Base-by-base conservation (phyloP, 805 yeast genomes). In the Saccharomycopsis malanga region DNA sequence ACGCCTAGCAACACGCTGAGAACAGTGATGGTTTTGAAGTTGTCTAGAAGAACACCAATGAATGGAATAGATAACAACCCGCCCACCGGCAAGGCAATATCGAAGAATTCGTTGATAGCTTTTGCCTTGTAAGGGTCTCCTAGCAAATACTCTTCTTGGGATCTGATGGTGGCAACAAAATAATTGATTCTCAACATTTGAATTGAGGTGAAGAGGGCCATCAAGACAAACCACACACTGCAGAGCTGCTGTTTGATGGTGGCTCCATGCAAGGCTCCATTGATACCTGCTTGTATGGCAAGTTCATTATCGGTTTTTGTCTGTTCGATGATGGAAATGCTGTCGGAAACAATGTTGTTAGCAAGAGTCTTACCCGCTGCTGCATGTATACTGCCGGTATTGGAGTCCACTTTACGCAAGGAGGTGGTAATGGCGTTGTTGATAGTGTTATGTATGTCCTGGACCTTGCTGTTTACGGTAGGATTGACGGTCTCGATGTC, bases 131-230 rank as follows among this genome's bases (percentile, higher is more conserved):
- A 61, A 6, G 66, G 66, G 54, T 69, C 68, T 10, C 75, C 76
- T 46, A 87, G 70, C 52, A 88, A 72, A 59, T 70, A 91, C 22
- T 72, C 73, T 69, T 87, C 94, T 66, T 89, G 97, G 0, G 95
- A 69, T 58, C 79, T 76, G 30, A 89, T 70, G 2, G 97, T 87
- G 6, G 96, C 97, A 46, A 89, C 93, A 64, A 87, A 91, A 63
- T 86, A 91, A 67, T 89, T 89, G 56, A 89, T 82, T 61, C 97
- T 72, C 38, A 91, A 72, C 96, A 89, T 89, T 63, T 87, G 94
- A 48, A 89, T 74, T 2, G 89, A 76, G 4, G 96, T 84, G 62
- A 88, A 86, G 2, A 77, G 59, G 22, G 86, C 76, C 84, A 87
- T 83, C 47, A 88, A 64, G 42, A 72, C 58, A 61, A 88, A 91